phyloP scores from a whole-genome alignment of 2,329 filamentous ascomycete genomes.

The Sclerotiophoma versabilis region DNA sequence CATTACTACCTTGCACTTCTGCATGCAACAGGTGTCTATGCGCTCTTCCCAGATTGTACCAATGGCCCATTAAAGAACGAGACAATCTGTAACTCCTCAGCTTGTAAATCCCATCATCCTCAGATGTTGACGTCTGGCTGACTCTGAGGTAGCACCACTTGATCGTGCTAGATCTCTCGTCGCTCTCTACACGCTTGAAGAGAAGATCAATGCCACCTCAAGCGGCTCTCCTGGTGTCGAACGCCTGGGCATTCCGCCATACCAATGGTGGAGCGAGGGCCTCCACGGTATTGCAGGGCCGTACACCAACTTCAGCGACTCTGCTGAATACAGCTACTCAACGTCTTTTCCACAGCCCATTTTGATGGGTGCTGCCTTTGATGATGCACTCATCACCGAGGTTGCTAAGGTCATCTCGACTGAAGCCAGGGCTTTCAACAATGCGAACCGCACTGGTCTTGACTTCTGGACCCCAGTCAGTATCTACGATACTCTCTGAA shows the following conservation, averaged over 20 bases:
- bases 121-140: neutral
- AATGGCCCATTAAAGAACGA: constrained; percentile 60
- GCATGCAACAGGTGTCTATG: constrained; percentile 23
- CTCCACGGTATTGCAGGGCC: constrained; percentile 68
- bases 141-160: constrained; percentile 26
- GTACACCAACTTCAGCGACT: constrained; percentile 63
- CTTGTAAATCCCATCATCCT: constrained; percentile 24
- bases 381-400: constrained; percentile 66
- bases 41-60: constrained; percentile 59
- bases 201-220: constrained; percentile 62
- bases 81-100: constrained; percentile 59
- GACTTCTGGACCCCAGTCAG: constrained; percentile 9
- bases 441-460: constrained; percentile 53
- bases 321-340: constrained; percentile 65
- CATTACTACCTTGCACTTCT: constrained; percentile 15
- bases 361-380: constrained; percentile 67
- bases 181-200: constrained; percentile 36
- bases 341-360: constrained; percentile 73
- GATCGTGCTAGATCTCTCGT: constrained; percentile 36
- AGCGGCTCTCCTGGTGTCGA: constrained; percentile 52
- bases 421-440: constrained; percentile 71
- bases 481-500: neutral
- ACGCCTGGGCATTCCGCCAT: constrained; percentile 64
- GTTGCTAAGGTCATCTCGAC: constrained; percentile 65
- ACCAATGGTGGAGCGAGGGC: constrained; percentile 63